Evolutionary conservation across 345 rosid genomes (phyloP), one percentile per base, ranked within the genome.

Genomic region (Dipteronia sinensis): DNA sequence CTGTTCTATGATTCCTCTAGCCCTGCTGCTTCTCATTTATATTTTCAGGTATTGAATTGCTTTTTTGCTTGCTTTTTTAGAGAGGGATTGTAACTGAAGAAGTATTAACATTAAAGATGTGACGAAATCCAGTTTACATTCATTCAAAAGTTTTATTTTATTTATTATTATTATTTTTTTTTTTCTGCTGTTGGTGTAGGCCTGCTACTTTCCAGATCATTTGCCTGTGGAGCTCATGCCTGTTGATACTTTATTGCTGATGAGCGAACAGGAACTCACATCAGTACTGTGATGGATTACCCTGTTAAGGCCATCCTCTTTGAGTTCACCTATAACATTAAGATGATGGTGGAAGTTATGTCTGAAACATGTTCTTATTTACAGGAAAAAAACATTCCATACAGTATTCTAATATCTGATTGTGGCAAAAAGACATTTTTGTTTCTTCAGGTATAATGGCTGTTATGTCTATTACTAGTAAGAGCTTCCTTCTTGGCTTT

Each of bases 301-400:
- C 88, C 88, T 38, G 73, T 85, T 75, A 85, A 82, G 65, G 76
- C 79, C 66, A 70, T 85, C 58, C 67, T 81, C 68, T 74, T 85
- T 77, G 72, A 80, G 66, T 59, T 63, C 68, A 56, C 31, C 42
- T 25, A 11, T 72, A 68, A 78, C 71, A 51, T 68, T 64, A 82
- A 76, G 82, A 80, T 82, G 11, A 40, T 78, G 75, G 71, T 74
- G 42, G 74, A 67, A 53, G 73, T 75, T 78, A 62, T 82, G 59
- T 55, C 79, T 23, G 69, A 75, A 77, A 80, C 75, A 58, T 78
- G 85, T 78, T 67, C 34, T 76, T 73, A 51, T 65, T 78, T 85
- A 64, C 70, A 13, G 75, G 78, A 80, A 65, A 80, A 58, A 76
- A 77, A 63, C 67, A 61, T 80, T 49, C 71, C 70, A 2, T 77